phyloP scores from a whole-genome alignment of 2,329 filamentous ascomycete species.

The Blastomyces silverae region DNA sequence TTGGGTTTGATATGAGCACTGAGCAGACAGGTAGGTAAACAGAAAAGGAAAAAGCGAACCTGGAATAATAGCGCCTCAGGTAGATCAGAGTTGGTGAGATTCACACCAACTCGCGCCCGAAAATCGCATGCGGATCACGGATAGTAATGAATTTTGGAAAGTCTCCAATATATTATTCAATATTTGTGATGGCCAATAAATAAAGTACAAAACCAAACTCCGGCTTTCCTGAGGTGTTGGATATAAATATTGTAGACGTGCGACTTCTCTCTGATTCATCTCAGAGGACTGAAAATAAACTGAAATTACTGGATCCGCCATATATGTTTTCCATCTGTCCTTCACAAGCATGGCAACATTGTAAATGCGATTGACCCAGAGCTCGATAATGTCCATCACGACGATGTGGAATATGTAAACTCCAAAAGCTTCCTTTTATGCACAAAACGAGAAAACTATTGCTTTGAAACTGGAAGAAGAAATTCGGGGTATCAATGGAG shows the following conservation, averaged over 20 bases:
- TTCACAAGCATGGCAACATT: not conserved
- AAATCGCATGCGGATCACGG: not conserved
- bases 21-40: too few relatives aligned
- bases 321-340: not conserved
- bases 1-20: too few relatives aligned
- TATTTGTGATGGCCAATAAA: not conserved
- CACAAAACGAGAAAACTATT: not conserved
- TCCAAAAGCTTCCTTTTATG: not conserved
- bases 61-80: not conserved
- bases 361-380: not conserved
- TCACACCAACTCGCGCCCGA: not conserved
- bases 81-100: not conserved
- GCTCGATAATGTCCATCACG: not conserved
- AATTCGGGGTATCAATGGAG: not conserved
- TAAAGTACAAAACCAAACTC: constrained; percentile 7
- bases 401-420: not conserved
- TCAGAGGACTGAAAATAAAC: not conserved
- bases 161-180: not conserved
- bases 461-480: not conserved
- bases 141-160: not conserved
- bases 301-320: not conserved
- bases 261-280: not conserved
- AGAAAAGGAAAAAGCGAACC: too few relatives aligned
- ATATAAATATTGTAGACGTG: not conserved
- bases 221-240: not conserved